These are phyloP conservation scores for Fusarium sp. DNA, from an alignment of 2,329 filamentous ascomycete genomes.

Conservation along the genomic window DNA sequence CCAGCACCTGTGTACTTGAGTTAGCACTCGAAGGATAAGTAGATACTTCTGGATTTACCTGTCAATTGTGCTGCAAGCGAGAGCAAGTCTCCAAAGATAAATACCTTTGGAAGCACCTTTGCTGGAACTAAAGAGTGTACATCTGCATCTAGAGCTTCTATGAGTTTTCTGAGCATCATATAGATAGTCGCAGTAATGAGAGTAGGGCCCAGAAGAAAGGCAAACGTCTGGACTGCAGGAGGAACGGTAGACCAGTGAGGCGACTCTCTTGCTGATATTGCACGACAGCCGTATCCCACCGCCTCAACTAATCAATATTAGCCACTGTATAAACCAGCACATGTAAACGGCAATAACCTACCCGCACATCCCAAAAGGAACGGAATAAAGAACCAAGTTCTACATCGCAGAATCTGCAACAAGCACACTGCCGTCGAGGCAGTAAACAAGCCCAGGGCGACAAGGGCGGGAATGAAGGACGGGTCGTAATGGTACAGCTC, in stretches of 20 bases:
- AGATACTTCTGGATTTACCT: not conserved
- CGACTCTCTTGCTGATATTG: slow-evolving; percentile 56
- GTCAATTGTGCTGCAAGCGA: slow-evolving; percentile 52
- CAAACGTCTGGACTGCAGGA: slow-evolving; percentile 55
- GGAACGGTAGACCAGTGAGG: slow-evolving; percentile 50
- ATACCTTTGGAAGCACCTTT: slow-evolving; percentile 61
- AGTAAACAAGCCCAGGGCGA: slow-evolving; percentile 56
- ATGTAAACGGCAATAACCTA: slow-evolving; percentile 42
- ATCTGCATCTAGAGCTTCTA: slow-evolving; percentile 53
- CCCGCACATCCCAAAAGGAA: slow-evolving; percentile 63
- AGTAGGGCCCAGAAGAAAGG: slow-evolving; percentile 53
- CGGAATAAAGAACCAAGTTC: slow-evolving; percentile 65
- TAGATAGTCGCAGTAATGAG: slow-evolving; percentile 59
- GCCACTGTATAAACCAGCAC: rapidly evolving
- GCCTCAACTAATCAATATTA: slow-evolving; percentile 35
- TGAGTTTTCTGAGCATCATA: slow-evolving; percentile 59
- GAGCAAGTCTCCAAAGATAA: slow-evolving; percentile 61
- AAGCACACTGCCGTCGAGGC: slow-evolving; percentile 53
- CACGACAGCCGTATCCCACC: slow-evolving; percentile 59
- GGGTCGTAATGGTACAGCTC: slow-evolving; percentile 61
- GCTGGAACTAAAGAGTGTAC: slow-evolving; percentile 56
- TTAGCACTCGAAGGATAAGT: not conserved
- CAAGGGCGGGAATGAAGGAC: slow-evolving; percentile 55
- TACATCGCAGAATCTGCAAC: slow-evolving; percentile 55
- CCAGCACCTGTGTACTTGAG: slow-evolving; percentile 26